Evolutionary conservation across 129 eudicot species (phyloP).

Genomic region (Flaveria sonorensis): DNA sequence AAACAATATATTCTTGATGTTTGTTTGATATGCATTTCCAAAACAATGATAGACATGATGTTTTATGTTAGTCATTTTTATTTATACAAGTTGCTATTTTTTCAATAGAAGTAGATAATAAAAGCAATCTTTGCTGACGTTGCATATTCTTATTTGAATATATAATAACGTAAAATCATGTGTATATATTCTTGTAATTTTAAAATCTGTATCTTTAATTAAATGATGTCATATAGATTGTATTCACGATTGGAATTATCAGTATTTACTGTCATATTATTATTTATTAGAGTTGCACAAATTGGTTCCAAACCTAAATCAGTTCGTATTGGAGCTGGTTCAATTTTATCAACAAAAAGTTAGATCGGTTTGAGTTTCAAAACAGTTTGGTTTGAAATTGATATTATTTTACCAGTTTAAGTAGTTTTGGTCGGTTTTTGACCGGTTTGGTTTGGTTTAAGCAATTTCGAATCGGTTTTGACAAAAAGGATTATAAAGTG

Average conservation of each 20-base stretch:
- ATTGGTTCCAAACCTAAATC: no score
- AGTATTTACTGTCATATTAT: neutral
- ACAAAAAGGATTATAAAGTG: no score
- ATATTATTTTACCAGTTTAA: no score
- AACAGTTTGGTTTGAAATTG: no score
- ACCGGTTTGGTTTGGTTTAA: no score
- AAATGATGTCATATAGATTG: neutral
- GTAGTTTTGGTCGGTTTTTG: no score
- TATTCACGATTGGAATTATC: neutral
- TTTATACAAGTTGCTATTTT: neutral
- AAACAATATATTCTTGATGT: constrained; percentile 24
- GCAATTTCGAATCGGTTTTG: no score
- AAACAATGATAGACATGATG: neutral
- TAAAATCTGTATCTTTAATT: neutral
- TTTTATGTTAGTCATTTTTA: neutral
- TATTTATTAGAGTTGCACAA: no score
- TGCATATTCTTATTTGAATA: neutral
- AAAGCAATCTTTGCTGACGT: neutral
- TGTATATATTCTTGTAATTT: neutral
- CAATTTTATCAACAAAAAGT: no score
- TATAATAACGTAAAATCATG: neutral
- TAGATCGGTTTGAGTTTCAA: no score
- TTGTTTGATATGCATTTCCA: neutral
- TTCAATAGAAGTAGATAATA: neutral
- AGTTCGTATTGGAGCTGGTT: no score